Percentiles rank a stretch among this genome's conserved stretches.
These are phyloP conservation scores for Pythium vanterpoolii DNA, from an alignment of 352 stramenopile genomes.

Conservation along the genomic window DNA sequence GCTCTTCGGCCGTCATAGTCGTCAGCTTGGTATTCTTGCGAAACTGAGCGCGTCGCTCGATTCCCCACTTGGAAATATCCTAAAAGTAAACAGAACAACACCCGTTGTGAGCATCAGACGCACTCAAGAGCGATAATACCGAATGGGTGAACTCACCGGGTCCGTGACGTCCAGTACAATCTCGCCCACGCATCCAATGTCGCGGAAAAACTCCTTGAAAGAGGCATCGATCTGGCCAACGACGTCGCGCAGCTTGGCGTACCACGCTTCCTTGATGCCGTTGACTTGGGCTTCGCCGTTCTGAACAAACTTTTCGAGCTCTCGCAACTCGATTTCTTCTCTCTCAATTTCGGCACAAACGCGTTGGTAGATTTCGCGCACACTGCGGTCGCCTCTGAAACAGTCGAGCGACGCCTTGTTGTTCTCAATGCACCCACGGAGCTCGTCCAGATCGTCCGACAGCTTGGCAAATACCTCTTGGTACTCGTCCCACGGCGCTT, in stretches of 20 bases:
- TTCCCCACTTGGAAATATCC: slow-evolving; percentile 87
- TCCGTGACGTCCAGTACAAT: slow-evolving; percentile 77
- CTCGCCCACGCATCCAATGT: slow-evolving; percentile 86
- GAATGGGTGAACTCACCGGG: slow-evolving; percentile 27
- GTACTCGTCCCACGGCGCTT: slow-evolving; percentile 62
- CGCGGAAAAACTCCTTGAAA: slow-evolving; percentile 82
- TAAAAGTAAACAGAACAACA: slow-evolving; percentile 19
- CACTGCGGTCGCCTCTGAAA: slow-evolving; percentile 73
- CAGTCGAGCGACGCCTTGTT: slow-evolving; percentile 78
- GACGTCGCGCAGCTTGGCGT: slow-evolving; percentile 63
- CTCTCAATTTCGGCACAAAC: slow-evolving; percentile 58
- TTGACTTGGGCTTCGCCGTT: slow-evolving; percentile 65
- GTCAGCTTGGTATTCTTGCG: slow-evolving; percentile 80
- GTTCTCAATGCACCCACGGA: slow-evolving; percentile 80
- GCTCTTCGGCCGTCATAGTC: slow-evolving; percentile 84
- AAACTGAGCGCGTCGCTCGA: slow-evolving; percentile 83
- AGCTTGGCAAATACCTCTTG: slow-evolving; percentile 57
- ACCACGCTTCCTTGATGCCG: slow-evolving; percentile 74
- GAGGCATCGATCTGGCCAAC: slow-evolving; percentile 75
- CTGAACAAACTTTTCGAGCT: slow-evolving; percentile 61
- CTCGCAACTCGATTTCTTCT: slow-evolving; percentile 55
- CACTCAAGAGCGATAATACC: neutral
- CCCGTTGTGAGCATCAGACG: neutral
- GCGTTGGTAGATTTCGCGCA: slow-evolving; percentile 73
- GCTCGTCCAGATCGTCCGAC: slow-evolving; percentile 74